A percentile compares a stretch with the other conserved stretches of the same genome.
These are phyloP conservation scores for Blastobotrys malaysiensis DNA, from an alignment of 1,139 yeast species.

Conservation along the genomic window DNA sequence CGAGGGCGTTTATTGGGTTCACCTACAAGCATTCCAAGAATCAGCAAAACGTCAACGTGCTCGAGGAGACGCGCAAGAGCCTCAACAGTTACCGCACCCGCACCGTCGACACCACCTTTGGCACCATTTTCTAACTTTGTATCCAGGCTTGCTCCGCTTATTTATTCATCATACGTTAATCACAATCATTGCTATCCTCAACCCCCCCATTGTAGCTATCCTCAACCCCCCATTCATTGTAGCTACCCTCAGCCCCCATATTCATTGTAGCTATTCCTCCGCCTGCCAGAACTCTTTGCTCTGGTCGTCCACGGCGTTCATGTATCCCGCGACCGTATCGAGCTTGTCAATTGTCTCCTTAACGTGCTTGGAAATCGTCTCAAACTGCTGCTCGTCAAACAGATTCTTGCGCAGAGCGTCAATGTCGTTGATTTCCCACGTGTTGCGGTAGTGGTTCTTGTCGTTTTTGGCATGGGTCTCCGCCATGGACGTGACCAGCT, in stretches of 20 bases:
- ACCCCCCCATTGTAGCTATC: no score
- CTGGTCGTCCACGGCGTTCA: constrained; percentile 35
- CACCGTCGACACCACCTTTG: constrained; percentile 19
- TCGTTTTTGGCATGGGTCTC: constrained; percentile 28
- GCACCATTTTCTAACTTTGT: constrained; percentile 21
- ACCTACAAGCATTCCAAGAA: constrained; percentile 72
- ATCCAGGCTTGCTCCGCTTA: background rate
- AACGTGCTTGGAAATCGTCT: constrained; percentile 37
- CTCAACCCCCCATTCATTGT: no score
- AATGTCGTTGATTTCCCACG: constrained; percentile 34
- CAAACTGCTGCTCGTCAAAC: constrained; percentile 43
- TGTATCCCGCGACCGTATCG: constrained; percentile 38
- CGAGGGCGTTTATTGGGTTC: constrained; percentile 84
- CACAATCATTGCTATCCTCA: background rate
- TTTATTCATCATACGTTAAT: background rate
- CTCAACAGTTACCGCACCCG: constrained; percentile 16
- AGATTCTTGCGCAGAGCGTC: constrained; percentile 34
- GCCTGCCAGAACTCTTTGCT: constrained; percentile 29
- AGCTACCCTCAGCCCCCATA: constrained; percentile 15
- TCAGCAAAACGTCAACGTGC: constrained; percentile 12
- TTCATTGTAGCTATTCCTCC: background rate
- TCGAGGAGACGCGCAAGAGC: constrained; percentile 16
- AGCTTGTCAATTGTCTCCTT: constrained; percentile 39
- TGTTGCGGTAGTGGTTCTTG: constrained; percentile 21
- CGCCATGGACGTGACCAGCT: constrained; percentile 52